Base-by-base conservation (phyloP, 2,329 filamentous ascomycete species). In the Stenocarpella maydis region DNA sequence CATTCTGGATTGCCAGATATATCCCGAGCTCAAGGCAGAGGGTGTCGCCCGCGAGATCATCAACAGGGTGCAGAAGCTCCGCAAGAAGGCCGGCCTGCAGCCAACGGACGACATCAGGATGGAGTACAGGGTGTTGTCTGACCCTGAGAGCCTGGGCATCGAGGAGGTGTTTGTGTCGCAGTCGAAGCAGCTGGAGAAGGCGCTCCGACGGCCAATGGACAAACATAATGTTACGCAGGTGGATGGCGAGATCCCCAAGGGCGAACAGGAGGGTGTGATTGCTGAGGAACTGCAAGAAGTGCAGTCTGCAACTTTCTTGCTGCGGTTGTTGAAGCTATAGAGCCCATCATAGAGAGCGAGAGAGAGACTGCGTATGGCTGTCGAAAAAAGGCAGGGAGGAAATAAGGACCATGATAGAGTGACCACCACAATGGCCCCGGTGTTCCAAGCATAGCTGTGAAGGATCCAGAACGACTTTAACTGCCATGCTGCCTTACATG, bases 81-180 rank as follows among this genome's bases (percentile, higher is more conserved):
- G 96, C 73, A 99, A 99, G 88, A 96, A 96, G 84, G 95, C 95
- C 9, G 94, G 94, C 0, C 85, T 99, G 65, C 89, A 95, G 72
- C 90, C 94, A 1, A 98, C 95, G 0, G 96, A 99, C 77, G 96
- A 98, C 77, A 91, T 99, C 72, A 93, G 92, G 82, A 97, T 99
- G 92, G 92, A 97, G 80, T 98, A 97, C 82, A 86, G 86, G 69
- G 89, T 98, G 6, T 82, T 97, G 60, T 86, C 88, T 9, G 94
- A 97, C 77, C 92, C 93, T 0, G 92, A 96, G 2, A 86, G 88
- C 53, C 86, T 95, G 70, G 93, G 93, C 6, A 80, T 97, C 28
- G 88, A 86, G 69, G 84, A 86, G 67, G 90, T 90, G 3, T 94
- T 97, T 76, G 84, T 88, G 73, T 87, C 87, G 45, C 92, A 97